Base-by-base conservation (phyloP, 331 rosid species). In the Rosa hybrid region DNA sequence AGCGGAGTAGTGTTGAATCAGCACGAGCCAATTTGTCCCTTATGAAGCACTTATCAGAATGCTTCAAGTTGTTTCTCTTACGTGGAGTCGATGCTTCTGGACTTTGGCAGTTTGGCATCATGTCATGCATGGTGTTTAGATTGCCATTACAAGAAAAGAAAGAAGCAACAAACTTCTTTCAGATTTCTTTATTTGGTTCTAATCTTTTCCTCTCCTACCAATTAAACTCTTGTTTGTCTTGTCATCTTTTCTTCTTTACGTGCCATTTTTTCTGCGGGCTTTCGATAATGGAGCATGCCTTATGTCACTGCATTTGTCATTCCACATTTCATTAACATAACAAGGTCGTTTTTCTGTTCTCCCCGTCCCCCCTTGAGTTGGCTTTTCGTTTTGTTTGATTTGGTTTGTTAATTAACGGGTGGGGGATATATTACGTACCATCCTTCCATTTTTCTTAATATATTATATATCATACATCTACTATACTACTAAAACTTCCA, bases 161-260 rank as follows among this genome's bases (percentile, higher is more conserved):
- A 12, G 41, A 11, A 63, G 17, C 8, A 25, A 6, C 27, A 2
- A 64, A 34, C 1, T 30, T 5, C 42, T 64, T 64, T 16, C 46
- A 16, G 1, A 8, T 57, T 14, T 75, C 57, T 59, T 44, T 9
- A 57, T 42, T 21, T 8, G 48, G 14, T 51, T 67, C 69, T 21
- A 56, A 39, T 75, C 20, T 12, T 5, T 27, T 54, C 7, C 2
- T 34, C 6, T 54, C n/a, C 67, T 12, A 12, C 51, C 54, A 56
- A 75, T 41, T 17, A 59, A 41, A 57, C 69, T 41, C 41, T 75
- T 63, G 41, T 16, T 75, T 45, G 79, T 25, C 79, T 3, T 45
- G 79, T 44, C 79, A 76, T 60, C 59, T 13, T 71, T 21, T 16
- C 3, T 74, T 56, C 45, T 60, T 76, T 45, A 60, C 45, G 7